phyloP scores from a whole-genome alignment of 2,329 filamentous ascomycete genomes.

The Trichophyton schoenleinii region DNA sequence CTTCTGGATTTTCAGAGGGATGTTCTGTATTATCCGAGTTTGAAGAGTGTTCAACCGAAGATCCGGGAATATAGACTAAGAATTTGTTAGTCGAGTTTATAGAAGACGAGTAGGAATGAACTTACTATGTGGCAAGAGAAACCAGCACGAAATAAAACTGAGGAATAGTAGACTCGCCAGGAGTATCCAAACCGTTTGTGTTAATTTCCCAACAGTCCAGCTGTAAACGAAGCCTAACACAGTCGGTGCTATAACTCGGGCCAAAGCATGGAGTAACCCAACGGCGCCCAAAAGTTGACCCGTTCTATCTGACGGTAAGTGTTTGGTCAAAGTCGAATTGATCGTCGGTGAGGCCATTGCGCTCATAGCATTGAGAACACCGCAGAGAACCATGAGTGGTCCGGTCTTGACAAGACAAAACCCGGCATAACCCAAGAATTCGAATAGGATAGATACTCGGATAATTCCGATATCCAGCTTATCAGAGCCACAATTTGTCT shows the following conservation, averaged over 20 bases:
- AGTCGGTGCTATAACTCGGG: constrained; percentile 65
- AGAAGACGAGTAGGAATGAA: constrained; percentile 15
- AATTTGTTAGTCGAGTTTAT: neutral
- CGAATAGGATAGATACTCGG: constrained; percentile 60
- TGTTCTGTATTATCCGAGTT: neutral
- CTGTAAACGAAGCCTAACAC: constrained; percentile 81
- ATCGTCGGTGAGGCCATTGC: constrained; percentile 77
- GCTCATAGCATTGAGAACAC: constrained; percentile 61
- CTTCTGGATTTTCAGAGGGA: neutral
- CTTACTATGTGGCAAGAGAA: constrained; percentile 64
- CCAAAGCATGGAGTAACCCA: constrained; percentile 71
- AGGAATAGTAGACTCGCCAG: constrained; percentile 54
- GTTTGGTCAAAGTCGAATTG: constrained; percentile 76
- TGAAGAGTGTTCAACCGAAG: neutral
- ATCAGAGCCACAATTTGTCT: constrained; percentile 58
- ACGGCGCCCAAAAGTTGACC: constrained; percentile 82
- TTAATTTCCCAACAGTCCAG: constrained; percentile 61
- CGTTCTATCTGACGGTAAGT: constrained; percentile 68
- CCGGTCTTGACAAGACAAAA: constrained; percentile 55
- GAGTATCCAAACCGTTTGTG: constrained; percentile 72
- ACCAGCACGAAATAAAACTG: constrained; percentile 54
- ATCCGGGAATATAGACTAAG: constrained; percentile 1
- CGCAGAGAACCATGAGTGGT: constrained; percentile 56
- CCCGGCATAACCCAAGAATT: constrained; percentile 61
- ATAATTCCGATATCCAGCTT: constrained; percentile 65